Evolutionary conservation across 2,329 filamentous ascomycete genomes (phyloP).

Genomic region (Monosporascus sp.): DNA sequence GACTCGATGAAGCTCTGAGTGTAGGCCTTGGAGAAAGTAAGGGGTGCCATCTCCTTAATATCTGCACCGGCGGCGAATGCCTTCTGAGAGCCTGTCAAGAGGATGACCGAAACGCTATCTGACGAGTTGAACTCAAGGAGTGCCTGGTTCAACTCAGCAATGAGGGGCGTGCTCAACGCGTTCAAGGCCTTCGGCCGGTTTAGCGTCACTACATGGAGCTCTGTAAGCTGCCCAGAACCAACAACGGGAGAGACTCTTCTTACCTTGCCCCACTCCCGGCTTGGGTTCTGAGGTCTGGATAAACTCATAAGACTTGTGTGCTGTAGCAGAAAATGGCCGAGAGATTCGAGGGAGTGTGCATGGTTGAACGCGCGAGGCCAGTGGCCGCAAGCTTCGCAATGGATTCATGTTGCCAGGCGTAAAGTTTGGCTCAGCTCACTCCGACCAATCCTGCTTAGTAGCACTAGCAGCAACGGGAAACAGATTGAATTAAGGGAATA

Average conservation of each 20-base stretch:
- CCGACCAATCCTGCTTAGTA: not conserved
- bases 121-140: constrained; percentile 66
- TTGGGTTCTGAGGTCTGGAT: constrained; percentile 77
- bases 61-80: constrained; percentile 95
- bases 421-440: not conserved
- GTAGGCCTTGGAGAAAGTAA: constrained; percentile 86
- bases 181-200: constrained; percentile 95
- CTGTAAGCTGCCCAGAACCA: constrained; percentile 5
- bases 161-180: constrained; percentile 85
- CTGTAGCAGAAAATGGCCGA: constrained; percentile 46
- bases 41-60: constrained; percentile 97
- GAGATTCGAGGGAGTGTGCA: constrained; percentile 51
- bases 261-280: constrained; percentile 86
- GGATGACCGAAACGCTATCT: constrained; percentile 65
- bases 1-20: constrained; percentile 87
- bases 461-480: no score
- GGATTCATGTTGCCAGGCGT: constrained; percentile 40
- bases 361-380: constrained; percentile 54
- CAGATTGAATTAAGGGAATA: not conserved
- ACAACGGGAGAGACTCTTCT: constrained; percentile 3
- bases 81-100: constrained; percentile 83
- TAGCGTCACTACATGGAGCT: constrained; percentile 63
- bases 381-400: constrained; percentile 54
- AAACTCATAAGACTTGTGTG: constrained; percentile 61
- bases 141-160: constrained; percentile 80